A percentile compares a stretch with the other conserved stretches of the same genome.
phyloP scores from a whole-genome alignment of 352 stramenopile genomes.

The Stramenopiles sp. region DNA sequence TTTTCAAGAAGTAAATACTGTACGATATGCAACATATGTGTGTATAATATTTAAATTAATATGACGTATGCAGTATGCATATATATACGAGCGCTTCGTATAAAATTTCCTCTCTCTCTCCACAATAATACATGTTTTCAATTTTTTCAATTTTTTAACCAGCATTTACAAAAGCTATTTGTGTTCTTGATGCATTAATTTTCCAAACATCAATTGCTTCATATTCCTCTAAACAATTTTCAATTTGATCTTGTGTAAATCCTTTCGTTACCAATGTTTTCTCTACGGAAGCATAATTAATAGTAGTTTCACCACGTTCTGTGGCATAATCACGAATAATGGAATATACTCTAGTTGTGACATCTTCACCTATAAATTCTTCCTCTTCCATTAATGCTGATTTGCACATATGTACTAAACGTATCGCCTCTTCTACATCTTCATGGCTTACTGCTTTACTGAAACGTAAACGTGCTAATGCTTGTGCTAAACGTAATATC shows the following conservation, averaged over 20 bases:
- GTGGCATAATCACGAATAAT: constrained; percentile 77
- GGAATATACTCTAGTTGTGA: constrained; percentile 24
- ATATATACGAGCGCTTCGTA: too few species aligned
- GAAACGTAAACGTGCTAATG: constrained; percentile 87
- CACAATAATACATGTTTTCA: background rate
- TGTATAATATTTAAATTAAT: too few species aligned
- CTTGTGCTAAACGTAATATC: constrained; percentile 87
- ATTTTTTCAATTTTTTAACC: background rate
- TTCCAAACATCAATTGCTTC: constrained; percentile 32
- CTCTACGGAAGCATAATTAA: constrained; percentile 64
- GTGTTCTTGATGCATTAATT: background rate
- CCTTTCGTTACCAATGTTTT: constrained; percentile 84
- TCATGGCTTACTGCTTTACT: constrained; percentile 76
- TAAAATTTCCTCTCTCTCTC: background rate
- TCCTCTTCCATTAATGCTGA: constrained; percentile 70
- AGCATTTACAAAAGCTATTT: constrained; percentile 3
- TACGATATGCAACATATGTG: too few species aligned
- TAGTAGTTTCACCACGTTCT: constrained; percentile 37
- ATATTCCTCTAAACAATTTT: constrained; percentile 82
- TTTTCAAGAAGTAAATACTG: too few species aligned
- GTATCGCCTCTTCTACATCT: constrained; percentile 92
- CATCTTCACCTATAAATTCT: constrained; percentile 20
- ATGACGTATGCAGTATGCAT: too few species aligned
- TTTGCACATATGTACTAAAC: constrained; percentile 90
- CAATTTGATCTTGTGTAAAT: constrained; percentile 81